A percentile compares a stretch with the other conserved stretches of the same genome.
These are phyloP conservation scores for Rhizopus sp. DNA, from an alignment of 371 early-diverging fungal species.

Conservation along the genomic window DNA sequence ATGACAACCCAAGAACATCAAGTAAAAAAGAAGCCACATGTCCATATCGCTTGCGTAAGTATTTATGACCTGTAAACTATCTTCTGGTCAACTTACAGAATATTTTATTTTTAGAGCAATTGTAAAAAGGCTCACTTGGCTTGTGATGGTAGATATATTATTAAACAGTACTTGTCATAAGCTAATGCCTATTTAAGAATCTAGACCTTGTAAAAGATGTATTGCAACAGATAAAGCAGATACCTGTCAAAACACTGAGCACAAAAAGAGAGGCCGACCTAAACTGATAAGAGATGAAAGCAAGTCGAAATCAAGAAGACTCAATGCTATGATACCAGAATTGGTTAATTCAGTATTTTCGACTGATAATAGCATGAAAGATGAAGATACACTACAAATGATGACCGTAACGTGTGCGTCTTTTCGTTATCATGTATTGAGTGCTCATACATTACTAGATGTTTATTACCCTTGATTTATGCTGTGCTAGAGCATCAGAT, in stretches of 20 bases:
- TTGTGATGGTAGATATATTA: conserved; percentile 22
- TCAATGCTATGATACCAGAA: conserved; percentile 2
- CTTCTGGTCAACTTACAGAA: conserved; percentile 1
- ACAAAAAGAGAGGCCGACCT: conserved; percentile 32
- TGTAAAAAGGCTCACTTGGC: conserved; percentile 33
- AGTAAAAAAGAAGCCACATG: conserved; percentile 6
- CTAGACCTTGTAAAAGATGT: conserved; percentile 29
- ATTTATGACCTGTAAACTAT: background rate
- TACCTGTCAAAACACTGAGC: conserved; percentile 23
- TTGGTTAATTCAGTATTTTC: conserved; percentile 10
- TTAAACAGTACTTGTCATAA: background rate
- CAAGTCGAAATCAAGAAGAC: conserved; percentile 11
- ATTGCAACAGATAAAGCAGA: conserved; percentile 21
- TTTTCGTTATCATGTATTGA: background rate
- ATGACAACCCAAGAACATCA: background rate
- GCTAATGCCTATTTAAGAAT: conserved; percentile 8
- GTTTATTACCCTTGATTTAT: conserved; percentile 25
- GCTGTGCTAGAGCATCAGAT: conserved; percentile 27
- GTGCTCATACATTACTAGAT: conserved; percentile 7
- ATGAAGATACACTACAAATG: background rate
- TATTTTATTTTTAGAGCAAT: conserved; percentile 13
- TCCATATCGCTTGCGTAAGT: conserved; percentile 14
- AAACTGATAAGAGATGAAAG: conserved; percentile 20
- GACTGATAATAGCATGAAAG: background rate
- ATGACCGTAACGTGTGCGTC: background rate